These are phyloP conservation scores for Trypanosoma conorhini DNA, from an alignment of 208 protist species.

Conservation along the genomic window DNA sequence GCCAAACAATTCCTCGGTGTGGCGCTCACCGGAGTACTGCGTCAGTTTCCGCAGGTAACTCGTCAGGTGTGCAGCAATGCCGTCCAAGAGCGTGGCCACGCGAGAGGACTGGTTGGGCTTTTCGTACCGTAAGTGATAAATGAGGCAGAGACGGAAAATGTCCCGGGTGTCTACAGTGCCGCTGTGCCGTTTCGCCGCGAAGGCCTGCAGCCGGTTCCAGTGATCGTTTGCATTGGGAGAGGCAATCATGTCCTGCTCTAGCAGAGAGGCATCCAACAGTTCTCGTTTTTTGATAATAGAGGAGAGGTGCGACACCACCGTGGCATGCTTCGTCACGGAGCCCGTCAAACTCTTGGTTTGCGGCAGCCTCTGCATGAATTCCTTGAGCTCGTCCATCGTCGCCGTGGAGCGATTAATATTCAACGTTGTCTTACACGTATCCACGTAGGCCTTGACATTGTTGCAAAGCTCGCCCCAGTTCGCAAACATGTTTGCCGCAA, in stretches of 20 bases:
- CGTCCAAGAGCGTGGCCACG: conserved; percentile 42
- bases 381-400: conserved; percentile 87
- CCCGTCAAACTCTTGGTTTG: conserved; percentile 78
- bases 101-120: conserved; percentile 31
- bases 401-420: conserved; percentile 80
- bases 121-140: conserved; percentile 87
- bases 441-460: conserved; percentile 93
- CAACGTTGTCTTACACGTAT: conserved; percentile 90
- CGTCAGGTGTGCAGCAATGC: conserved; percentile 35
- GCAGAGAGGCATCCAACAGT: conserved; percentile 93
- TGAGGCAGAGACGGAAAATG: conserved; percentile 73
- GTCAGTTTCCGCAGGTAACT: conserved; percentile 56
- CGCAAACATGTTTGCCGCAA: conserved; percentile 92
- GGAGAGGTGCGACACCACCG: conserved; percentile 73
- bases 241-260: conserved; percentile 96
- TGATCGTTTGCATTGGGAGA: conserved; percentile 60
- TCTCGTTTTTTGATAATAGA: conserved; percentile 72
- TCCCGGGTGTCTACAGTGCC: conserved; percentile 34
- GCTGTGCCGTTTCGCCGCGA: conserved; percentile 31
- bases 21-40: conserved; percentile 44
- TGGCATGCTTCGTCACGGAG: conserved; percentile 88
- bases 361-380: conserved; percentile 85
- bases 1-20: conserved; percentile 88
- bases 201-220: conserved; percentile 60
- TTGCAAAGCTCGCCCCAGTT: conserved; percentile 98